Conservation (phyloP, 2,329 filamentous ascomycete genomes). For the Cladophialophora immunda region DNA sequence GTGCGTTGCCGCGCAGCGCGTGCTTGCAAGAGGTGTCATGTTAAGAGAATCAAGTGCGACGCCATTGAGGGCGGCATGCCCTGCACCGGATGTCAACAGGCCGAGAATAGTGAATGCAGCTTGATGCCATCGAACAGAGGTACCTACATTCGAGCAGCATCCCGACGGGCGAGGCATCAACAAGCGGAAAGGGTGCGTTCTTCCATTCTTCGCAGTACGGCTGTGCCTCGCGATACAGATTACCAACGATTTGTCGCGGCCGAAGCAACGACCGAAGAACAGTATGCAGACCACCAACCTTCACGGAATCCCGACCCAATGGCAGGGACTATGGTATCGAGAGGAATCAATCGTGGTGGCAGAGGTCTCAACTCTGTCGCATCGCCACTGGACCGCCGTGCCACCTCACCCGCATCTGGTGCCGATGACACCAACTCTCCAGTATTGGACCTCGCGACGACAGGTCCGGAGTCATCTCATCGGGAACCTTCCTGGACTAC, state of each 20-base stretch:
- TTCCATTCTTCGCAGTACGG: neutral
- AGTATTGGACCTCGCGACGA: neutral
- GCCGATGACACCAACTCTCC: neutral
- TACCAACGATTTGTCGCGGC: neutral
- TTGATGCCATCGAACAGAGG: constrained; percentile 1
- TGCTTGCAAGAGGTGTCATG: constrained; percentile 3
- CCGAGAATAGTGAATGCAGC: neutral
- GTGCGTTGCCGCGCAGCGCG: neutral
- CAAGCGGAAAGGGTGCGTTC: neutral
- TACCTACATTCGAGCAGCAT: neutral
- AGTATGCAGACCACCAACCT: neutral
- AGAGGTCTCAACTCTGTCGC: neutral
- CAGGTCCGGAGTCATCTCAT: constrained; percentile 1
- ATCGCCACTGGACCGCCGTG: neutral
- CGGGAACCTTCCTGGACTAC: constrained; percentile 12
- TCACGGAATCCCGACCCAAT: neutral
- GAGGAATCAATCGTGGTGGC: neutral
- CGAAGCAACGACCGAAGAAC: neutral
- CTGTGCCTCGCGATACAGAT: neutral
- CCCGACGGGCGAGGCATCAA: neutral
- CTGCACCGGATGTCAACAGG: constrained; percentile 4
- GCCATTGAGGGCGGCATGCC: constrained; percentile 1
- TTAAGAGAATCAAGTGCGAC: constrained; percentile 4
- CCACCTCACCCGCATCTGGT: neutral
- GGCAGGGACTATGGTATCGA: neutral